phyloP scores from a whole-genome alignment of 2,329 filamentous ascomycete genomes.

The Talaromyces sp. region DNA sequence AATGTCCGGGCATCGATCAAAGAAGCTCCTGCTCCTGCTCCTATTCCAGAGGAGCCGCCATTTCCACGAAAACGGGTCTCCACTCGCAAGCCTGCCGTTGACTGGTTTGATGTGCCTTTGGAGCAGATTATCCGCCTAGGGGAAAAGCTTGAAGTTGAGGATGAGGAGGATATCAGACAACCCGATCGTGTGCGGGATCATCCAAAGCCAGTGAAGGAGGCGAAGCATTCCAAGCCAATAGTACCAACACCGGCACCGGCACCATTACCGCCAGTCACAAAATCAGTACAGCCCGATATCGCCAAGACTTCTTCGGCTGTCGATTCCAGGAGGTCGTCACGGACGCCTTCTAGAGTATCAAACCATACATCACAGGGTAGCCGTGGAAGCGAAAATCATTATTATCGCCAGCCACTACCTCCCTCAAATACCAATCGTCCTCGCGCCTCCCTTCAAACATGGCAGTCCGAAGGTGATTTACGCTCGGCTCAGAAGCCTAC shows the following conservation, averaged over 20 bases:
- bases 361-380: conserved; percentile 28
- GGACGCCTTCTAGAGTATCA: conserved; percentile 21
- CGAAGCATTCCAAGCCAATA: conserved; percentile 19
- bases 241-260: conserved; percentile 19
- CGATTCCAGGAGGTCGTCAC: conserved; percentile 9
- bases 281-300: neutral
- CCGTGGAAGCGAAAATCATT: conserved; percentile 29
- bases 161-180: conserved; percentile 21
- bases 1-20: conserved; percentile 13
- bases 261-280: conserved; percentile 18
- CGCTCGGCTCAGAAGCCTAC: conserved; percentile 5
- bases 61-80: conserved; percentile 5
- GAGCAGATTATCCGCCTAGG: conserved; percentile 33
- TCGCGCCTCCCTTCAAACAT: conserved; percentile 24
- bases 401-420: conserved; percentile 26
- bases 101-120: conserved; percentile 38
- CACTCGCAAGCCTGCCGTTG: conserved; percentile 18
- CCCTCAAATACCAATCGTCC: conserved; percentile 20
- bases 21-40: neutral
- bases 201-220: neutral
- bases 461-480: conserved; percentile 24
- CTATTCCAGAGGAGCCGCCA: conserved; percentile 6
- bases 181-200: neutral
- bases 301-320: conserved; percentile 4
- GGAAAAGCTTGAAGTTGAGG: neutral